Conservation (phyloP, 2,329 filamentous ascomycete species). For the Penicillium sclerotigenum region DNA sequence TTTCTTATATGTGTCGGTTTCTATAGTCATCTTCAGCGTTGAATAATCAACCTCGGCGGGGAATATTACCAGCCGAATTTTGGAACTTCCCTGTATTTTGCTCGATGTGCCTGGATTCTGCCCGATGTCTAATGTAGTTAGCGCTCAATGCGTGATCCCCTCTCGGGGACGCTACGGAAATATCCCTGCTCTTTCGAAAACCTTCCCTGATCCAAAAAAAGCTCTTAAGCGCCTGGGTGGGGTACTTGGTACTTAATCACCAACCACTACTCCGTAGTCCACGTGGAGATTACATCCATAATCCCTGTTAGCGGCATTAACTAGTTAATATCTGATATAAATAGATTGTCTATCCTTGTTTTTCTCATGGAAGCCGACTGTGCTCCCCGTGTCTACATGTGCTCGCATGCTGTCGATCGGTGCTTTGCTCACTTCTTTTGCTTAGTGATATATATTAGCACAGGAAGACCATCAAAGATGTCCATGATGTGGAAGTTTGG, state of each 20-base stretch:
- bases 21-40: conserved; percentile 10
- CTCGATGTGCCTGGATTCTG: background rate
- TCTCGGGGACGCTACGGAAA: background rate
- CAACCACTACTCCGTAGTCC: background rate
- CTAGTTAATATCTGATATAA: background rate
- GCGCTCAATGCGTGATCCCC: background rate
- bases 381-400: background rate
- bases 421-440: background rate
- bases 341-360: background rate
- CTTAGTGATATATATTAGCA: background rate
- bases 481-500: background rate
- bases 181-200: background rate
- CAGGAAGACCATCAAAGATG: background rate
- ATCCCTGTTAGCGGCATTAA: background rate
- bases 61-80: background rate
- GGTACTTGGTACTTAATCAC: background rate
- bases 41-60: background rate
- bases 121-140: background rate
- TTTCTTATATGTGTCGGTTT: background rate
- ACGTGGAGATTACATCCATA: background rate
- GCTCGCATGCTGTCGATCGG: background rate
- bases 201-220: background rate
- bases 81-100: background rate
- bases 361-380: background rate
- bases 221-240: conserved; percentile 1